Conservation (phyloP, 805 yeast species). For the Blastobotrys parvus region DNA sequence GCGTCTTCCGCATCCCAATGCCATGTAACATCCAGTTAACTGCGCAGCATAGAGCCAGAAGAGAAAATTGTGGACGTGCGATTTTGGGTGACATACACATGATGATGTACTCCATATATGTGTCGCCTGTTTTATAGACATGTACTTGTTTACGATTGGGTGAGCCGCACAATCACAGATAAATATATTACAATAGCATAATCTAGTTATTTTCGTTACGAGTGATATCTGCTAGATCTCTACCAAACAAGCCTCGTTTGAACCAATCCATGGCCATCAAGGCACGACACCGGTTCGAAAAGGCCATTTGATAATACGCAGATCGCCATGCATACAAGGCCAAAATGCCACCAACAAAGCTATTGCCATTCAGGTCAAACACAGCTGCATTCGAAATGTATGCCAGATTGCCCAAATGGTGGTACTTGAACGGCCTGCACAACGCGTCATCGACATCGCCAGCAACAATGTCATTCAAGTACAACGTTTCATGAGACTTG, state of each 20-base stretch:
- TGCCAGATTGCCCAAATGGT: conserved; percentile 59
- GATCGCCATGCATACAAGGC: conserved; percentile 73
- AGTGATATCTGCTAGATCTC: conserved; percentile 24
- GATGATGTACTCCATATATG: too few relatives aligned
- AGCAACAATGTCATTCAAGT: conserved; percentile 38
- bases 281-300: conserved; percentile 54
- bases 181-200: not conserved
- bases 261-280: conserved; percentile 61
- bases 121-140: too few relatives aligned
- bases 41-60: too few relatives aligned
- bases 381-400: conserved; percentile 66
- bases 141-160: too few relatives aligned
- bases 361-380: conserved; percentile 52
- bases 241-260: conserved; percentile 39
- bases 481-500: conserved; percentile 35
- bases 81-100: too few relatives aligned
- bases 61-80: too few relatives aligned
- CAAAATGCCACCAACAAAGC: conserved; percentile 54
- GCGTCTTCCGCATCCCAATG: too few relatives aligned
- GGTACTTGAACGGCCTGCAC: conserved; percentile 51
- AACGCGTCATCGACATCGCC: conserved; percentile 51
- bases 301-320: conserved; percentile 60
- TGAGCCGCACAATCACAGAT: too few relatives aligned
- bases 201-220: conserved; percentile 2
- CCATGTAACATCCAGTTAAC: too few relatives aligned